Base-by-base conservation (phyloP, 352 stramenopile species). In the Thalassiosira hispida region DNA sequence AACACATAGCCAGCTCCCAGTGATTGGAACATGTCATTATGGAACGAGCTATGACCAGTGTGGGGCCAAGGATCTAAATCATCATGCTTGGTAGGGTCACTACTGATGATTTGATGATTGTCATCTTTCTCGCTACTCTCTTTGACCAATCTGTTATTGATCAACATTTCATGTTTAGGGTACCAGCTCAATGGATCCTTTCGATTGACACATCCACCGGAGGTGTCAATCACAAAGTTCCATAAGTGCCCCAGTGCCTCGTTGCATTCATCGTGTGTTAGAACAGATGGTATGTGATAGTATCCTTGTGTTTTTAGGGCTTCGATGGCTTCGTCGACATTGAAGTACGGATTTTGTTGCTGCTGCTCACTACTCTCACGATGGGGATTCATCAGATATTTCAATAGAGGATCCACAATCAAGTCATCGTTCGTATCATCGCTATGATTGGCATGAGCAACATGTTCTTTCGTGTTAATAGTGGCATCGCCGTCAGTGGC, bases 191-290 rank as follows among this genome's bases (percentile, higher is more conserved):
- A 70, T 9, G 79, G 67, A 79, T 89, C 60, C 0, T 67, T 23
- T 20, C 75, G 61, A 9, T 55, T 0, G 0, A 90, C 70, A 25
- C 18, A 25, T 22, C 75, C 76, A 29, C 73, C 74, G 22, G 64
- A 81, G 0, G 72, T 59, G 80, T 90, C 85, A 44, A 88, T 23
- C 22, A 87, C 64, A 81, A 90, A 91, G 20, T 86, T 51, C 82
- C 82, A 91, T 8, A 89, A 69, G 23, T 44, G 23, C 29, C 72
- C 38, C 0, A 88, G 22, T 11, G 72, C 69, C 18, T 70, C 33
- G 8, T 77, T 23, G 51, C 82, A 89, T 79, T 89, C 83, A 49
- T 70, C 40, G 2, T 8, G 4, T n/a, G 65, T 81, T 9, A 89
- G 27, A n/a, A 87, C 64, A 8, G 65, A 75, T 52, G 63, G 63